phyloP scores from a whole-genome alignment of 2,329 filamentous ascomycete species.

The Mycogone perniciosa region DNA sequence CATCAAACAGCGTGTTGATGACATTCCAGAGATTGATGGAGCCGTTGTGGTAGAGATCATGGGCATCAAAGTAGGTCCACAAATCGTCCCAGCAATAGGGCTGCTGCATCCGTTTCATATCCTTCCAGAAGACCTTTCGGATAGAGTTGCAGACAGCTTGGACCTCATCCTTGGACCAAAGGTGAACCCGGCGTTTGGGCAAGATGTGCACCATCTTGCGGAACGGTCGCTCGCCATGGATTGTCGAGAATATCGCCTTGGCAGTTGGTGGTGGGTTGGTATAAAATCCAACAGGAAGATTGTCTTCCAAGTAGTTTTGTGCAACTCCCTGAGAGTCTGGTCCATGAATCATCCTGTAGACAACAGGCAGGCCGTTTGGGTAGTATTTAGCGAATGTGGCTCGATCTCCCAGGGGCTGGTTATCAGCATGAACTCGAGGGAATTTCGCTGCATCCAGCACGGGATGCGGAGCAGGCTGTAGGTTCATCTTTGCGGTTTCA shows the following conservation, averaged over 20 bases:
- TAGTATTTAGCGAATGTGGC: constrained; percentile 27
- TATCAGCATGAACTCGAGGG: constrained; percentile 18
- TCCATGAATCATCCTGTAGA: constrained; percentile 29
- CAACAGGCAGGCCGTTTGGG: constrained; percentile 29
- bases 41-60: constrained; percentile 42
- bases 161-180: constrained; percentile 36
- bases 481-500: constrained; percentile 1
- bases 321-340: constrained; percentile 19
- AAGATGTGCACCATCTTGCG: constrained; percentile 24
- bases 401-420: constrained; percentile 20
- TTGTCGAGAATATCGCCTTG: constrained; percentile 36
- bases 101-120: constrained; percentile 28
- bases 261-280: constrained; percentile 24
- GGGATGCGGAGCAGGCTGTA: constrained; percentile 12
- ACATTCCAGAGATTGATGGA: constrained; percentile 44
- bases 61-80: constrained; percentile 42
- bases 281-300: constrained; percentile 33
- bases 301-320: constrained; percentile 29
- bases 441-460: constrained; percentile 14
- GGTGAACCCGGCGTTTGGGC: constrained; percentile 23
- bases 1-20: constrained; percentile 33
- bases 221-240: constrained; percentile 23
- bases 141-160: constrained; percentile 34
- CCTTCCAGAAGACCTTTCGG: constrained; percentile 29
- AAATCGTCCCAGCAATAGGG: constrained; percentile 34